Conservation (phyloP, 805 yeast species). For the Debaryomyces maramus region DNA sequence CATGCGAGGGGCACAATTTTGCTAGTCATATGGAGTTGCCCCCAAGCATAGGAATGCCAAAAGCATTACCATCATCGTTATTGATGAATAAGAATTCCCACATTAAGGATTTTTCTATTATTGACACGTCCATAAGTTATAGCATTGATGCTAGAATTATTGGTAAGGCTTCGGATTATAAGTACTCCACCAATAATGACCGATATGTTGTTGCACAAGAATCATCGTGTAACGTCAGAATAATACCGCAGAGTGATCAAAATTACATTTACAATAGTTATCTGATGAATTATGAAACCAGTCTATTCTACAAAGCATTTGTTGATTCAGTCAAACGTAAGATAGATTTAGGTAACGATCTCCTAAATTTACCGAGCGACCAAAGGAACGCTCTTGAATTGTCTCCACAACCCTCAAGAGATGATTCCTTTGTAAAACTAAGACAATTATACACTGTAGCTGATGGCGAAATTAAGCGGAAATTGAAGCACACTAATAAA, state of each 20-base stretch:
- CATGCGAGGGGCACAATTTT: conserved; percentile 37
- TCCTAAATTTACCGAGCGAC: conserved; percentile 13
- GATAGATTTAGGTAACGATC: conserved; percentile 22
- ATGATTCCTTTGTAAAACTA: conserved; percentile 19
- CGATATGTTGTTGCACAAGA: conserved; percentile 40
- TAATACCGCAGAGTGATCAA: conserved; percentile 30
- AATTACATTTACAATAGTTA: conserved; percentile 16
- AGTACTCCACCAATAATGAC: conserved; percentile 21
- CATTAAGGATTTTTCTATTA: conserved; percentile 35
- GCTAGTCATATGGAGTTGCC: conserved; percentile 37
- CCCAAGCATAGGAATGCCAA: conserved; percentile 36
- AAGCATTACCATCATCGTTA: conserved; percentile 25
- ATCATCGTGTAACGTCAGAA: conserved; percentile 31
- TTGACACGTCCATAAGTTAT: conserved; percentile 36
- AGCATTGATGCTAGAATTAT: conserved; percentile 41
- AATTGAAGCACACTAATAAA: conserved; percentile 13
- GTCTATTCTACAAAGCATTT: conserved; percentile 35
- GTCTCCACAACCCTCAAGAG: conserved; percentile 22
- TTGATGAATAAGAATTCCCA: conserved; percentile 20
- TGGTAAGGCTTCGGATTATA: conserved; percentile 39
- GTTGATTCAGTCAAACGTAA: conserved; percentile 29
- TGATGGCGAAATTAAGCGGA: conserved; percentile 17
- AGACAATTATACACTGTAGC: conserved; percentile 34
- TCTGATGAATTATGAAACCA: conserved; percentile 17
- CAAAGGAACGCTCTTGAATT: conserved; percentile 10